Conservation (phyloP, 768 basidiomycete genomes). For the Phallus indusiatus region DNA sequence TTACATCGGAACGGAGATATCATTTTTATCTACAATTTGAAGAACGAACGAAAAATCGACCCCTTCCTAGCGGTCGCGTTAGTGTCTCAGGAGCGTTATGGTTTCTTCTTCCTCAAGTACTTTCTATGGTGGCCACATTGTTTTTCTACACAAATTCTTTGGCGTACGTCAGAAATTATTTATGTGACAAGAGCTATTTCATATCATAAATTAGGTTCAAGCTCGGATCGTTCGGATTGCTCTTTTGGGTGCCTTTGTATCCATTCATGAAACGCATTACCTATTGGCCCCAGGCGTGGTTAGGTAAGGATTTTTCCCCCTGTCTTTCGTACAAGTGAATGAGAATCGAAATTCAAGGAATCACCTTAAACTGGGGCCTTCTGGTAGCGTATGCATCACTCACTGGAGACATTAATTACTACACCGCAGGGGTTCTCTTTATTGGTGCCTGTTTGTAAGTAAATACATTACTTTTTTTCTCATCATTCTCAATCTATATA, state of each 20-base stretch:
- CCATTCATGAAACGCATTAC: conserved; percentile 42
- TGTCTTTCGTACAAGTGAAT: too few relatives aligned
- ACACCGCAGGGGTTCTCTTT: conserved; percentile 12
- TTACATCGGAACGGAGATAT: too few relatives aligned
- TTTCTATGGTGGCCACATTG: background rate
- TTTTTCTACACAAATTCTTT: background rate
- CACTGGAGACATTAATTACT: conserved; percentile 26
- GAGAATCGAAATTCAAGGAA: background rate
- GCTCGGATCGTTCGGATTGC: too few relatives aligned
- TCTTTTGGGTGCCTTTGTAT: conserved; percentile 22
- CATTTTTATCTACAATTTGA: background rate
- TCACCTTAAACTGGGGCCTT: conserved; percentile 5
- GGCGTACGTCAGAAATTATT: background rate
- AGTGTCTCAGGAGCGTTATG: background rate
- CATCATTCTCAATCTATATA: conserved; percentile 23
- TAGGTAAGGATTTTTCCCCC: background rate
- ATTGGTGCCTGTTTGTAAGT: conserved; percentile 17
- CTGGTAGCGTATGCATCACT: conserved; percentile 32
- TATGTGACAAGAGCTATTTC: background rate
- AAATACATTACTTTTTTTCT: conserved; percentile 21
- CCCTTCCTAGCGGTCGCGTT: background rate
- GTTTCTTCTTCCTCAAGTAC: background rate
- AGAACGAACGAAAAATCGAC: background rate
- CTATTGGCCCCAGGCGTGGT: background rate
- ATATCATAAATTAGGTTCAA: background rate